These are phyloP conservation scores for Dalbergia oliveri DNA, from an alignment of 306 rosid genomes.

Conservation along the genomic window DNA sequence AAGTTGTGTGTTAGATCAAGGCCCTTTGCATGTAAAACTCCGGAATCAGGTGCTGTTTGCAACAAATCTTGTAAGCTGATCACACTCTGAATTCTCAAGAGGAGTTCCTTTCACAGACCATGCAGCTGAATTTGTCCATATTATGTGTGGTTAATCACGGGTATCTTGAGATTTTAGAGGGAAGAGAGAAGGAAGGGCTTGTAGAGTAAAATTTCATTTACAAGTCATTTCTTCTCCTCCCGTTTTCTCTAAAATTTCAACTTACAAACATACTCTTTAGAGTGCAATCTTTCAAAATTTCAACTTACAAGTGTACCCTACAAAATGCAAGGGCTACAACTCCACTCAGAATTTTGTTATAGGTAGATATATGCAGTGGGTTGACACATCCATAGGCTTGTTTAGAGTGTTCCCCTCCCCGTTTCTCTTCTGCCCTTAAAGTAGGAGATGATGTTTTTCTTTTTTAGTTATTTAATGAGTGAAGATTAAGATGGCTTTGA, in stretches of 20 bases:
- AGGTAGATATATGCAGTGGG: not conserved
- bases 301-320: too few species aligned
- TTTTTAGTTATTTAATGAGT: not conserved
- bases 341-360: not conserved
- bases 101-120: not conserved
- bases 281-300: too few species aligned
- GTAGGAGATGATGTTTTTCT: not conserved
- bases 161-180: too few species aligned
- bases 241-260: too few species aligned
- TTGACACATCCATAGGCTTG: not conserved
- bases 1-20: slow-evolving; percentile 13
- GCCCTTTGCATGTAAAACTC: not conserved
- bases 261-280: too few species aligned
- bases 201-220: too few species aligned
- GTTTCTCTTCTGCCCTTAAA: too few species aligned
- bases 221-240: too few species aligned
- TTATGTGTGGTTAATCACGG: not conserved
- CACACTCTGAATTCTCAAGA: not conserved
- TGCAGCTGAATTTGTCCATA: not conserved
- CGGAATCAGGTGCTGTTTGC: not conserved
- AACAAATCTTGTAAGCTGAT: not conserved
- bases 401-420: not conserved
- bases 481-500: not conserved
- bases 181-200: too few species aligned
- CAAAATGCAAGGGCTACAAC: not conserved